Conservation (phyloP, 805 yeast species). For the Candida alai region DNA sequence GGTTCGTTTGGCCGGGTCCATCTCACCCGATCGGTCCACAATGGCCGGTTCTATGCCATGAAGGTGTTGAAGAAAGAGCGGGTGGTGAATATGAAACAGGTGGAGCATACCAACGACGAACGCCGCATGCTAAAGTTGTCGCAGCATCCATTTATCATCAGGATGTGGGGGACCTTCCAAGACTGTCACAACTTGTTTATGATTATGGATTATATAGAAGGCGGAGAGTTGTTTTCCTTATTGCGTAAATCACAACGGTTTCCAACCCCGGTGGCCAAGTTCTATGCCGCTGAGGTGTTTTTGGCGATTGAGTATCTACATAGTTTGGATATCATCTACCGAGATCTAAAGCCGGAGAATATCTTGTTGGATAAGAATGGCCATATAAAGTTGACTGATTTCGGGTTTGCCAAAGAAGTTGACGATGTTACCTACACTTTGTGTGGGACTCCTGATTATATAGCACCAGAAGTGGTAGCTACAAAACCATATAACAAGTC, state of each 20-base stretch:
- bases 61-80: conserved; percentile 55
- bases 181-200: conserved; percentile 53
- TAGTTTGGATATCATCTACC: conserved; percentile 54
- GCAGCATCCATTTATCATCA: conserved; percentile 56
- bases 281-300: conserved; percentile 60
- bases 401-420: conserved; percentile 63
- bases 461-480: conserved; percentile 64
- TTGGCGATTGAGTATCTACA: conserved; percentile 57
- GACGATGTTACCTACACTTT: conserved; percentile 56
- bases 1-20: conserved; percentile 63
- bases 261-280: conserved; percentile 62
- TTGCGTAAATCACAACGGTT: conserved; percentile 55
- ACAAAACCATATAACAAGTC: conserved; percentile 60
- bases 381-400: conserved; percentile 57
- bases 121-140: conserved; percentile 54
- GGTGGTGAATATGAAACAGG: conserved; percentile 59
- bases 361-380: conserved; percentile 56
- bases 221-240: conserved; percentile 56
- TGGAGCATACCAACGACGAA: conserved; percentile 62
- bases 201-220: conserved; percentile 66
- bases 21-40: conserved; percentile 54
- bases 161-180: conserved; percentile 69
- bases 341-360: conserved; percentile 62
- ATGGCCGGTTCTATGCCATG: conserved; percentile 58
- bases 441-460: conserved; percentile 64